Evolutionary conservation across 2,329 filamentous ascomycete genomes (phyloP).

Genomic region (Orbilia javanica): DNA sequence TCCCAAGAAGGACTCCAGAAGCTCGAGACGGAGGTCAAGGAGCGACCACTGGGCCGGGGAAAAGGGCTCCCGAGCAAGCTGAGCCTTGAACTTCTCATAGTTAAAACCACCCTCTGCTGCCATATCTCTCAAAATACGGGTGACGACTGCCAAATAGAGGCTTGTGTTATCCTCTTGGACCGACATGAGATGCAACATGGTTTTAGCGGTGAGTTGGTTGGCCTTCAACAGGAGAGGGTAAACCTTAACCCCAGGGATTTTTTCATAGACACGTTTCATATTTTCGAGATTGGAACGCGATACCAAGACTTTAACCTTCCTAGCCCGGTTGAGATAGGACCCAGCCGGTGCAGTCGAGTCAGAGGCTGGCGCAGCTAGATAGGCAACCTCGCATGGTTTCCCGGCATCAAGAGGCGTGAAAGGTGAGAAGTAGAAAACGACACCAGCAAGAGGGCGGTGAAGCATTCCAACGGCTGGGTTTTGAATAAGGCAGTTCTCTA

Average conservation of each 20-base stretch:
- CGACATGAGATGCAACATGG: slow-evolving; percentile 62
- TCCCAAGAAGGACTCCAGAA: slow-evolving; percentile 62
- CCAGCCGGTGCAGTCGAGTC: background rate
- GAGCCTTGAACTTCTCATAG: slow-evolving; percentile 61
- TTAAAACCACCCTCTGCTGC: slow-evolving; percentile 60
- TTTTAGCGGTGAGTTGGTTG: slow-evolving; percentile 60
- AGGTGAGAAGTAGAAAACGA: slow-evolving; percentile 36
- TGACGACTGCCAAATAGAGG: slow-evolving; percentile 62
- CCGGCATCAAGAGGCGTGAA: slow-evolving; percentile 29
- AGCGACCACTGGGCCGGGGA: slow-evolving; percentile 56
- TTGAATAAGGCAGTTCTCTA: slow-evolving; percentile 45
- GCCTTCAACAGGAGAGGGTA: slow-evolving; percentile 60
- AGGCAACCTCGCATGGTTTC: slow-evolving; percentile 51
- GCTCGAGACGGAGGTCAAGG: slow-evolving; percentile 61
- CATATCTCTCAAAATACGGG: slow-evolving; percentile 62
- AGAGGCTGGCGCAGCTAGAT: slow-evolving; percentile 28
- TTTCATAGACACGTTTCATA: slow-evolving; percentile 60
- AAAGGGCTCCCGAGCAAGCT: slow-evolving; percentile 54
- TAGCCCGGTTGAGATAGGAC: background rate
- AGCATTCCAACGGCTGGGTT: slow-evolving; percentile 34
- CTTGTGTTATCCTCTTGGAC: slow-evolving; percentile 59
- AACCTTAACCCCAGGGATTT: slow-evolving; percentile 61
- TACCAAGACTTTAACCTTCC: slow-evolving; percentile 60
- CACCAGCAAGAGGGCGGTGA: slow-evolving; percentile 6
- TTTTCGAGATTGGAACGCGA: slow-evolving; percentile 61